Evolutionary conservation across 345 rosid species (phyloP), one percentile per base, ranked within the genome.

Genomic region (Sisymbrium irio): DNA sequence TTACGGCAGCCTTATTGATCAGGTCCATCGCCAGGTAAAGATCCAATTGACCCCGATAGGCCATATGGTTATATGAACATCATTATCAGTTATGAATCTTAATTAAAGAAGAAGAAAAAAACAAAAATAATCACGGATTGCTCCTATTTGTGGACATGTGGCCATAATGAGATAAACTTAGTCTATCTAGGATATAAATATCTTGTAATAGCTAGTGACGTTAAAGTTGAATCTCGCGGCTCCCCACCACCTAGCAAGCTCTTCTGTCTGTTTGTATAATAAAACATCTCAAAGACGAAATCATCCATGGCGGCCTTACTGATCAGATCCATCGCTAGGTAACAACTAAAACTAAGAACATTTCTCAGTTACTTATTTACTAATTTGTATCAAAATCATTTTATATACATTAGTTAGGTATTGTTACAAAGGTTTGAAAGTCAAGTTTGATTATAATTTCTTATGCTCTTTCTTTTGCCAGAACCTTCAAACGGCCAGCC

Each of bases 321-420:
- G 19, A 51, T 69, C 57, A 69, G 75, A 76, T 51, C 70, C 39
- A 68, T 69, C 49, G 47, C 22, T 1, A 76, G 79, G 79, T 76
- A 30, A 27, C 7, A 30, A 27, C 7, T 13, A 27, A 9, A 22
- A 32, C 19, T 35, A 19, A 18, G 4, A 49, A 58, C 44, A 67
- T 28, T 44, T 46, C 62, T 59, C 25, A 22, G 7, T 0, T 37
- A 7, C 27, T 5, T 47, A 35, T 41, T 19, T 18, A 60, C 36
- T 11, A 42, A 13, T 6, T 51, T 9, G 44, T 55, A 44, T 51
- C 37, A 27, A n/a, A n/a, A 17, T 18, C 41, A 30, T 64, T 64
- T 41, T 30, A 46, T 0, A 32, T 32, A 65, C 57, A 65, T 13
- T 11, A 64, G 42, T 33, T 9, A 0, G 1, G 28, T 40, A 0